A percentile compares a stretch with the other conserved stretches of the same genome.
These are phyloP conservation scores for Psilocybe tampanensis DNA, from an alignment of 768 basidiomycete genomes.

Conservation along the genomic window DNA sequence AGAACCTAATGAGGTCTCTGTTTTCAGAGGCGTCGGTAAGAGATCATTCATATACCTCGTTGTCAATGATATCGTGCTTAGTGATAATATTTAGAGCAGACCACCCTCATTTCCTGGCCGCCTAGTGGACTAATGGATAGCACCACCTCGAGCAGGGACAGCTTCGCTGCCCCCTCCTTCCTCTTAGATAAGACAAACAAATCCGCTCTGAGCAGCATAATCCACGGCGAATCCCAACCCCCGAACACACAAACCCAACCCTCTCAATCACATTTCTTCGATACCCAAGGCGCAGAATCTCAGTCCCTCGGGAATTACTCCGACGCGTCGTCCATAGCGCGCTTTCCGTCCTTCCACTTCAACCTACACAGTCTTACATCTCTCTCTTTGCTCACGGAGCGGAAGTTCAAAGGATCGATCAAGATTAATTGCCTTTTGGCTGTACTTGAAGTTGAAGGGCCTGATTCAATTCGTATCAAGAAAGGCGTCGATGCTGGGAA, in stretches of 20 bases:
- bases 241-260: constrained; percentile 11
- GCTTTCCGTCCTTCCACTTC: constrained; percentile 78
- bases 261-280: constrained; percentile 2
- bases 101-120: constrained; percentile 61
- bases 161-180: constrained; percentile 28
- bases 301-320: constrained; percentile 56
- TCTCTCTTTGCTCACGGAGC: constrained; percentile 39
- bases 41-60: no score
- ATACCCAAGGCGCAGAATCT: constrained; percentile 26
- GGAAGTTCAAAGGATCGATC: constrained; percentile 37
- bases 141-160: constrained; percentile 8
- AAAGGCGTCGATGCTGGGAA: constrained; percentile 72
- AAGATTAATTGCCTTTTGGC: constrained; percentile 66
- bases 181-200: constrained; percentile 24
- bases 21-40: constrained; percentile 11
- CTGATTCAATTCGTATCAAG: constrained; percentile 66
- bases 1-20: neutral
- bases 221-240: constrained; percentile 14
- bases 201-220: constrained; percentile 16
- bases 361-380: constrained; percentile 60
- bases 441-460: constrained; percentile 76
- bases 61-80: no score
- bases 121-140: constrained; percentile 39
- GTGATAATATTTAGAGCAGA: constrained; percentile 35
- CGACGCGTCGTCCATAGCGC: constrained; percentile 69